phyloP scores from a whole-genome alignment of 2,329 filamentous ascomycete species.

The Fusarium acutatum region DNA sequence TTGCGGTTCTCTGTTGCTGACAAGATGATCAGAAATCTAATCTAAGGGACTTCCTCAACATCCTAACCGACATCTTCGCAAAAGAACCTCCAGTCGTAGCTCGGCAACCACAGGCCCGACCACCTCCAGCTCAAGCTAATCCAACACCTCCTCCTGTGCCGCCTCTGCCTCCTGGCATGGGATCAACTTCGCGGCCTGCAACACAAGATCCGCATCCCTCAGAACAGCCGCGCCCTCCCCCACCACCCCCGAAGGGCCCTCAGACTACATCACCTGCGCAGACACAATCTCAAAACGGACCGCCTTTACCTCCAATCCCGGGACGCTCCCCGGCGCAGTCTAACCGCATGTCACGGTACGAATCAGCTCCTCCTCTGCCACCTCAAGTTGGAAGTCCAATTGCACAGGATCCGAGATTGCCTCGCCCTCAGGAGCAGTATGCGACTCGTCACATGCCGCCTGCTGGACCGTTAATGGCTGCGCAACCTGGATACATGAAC shows the following conservation, averaged over 20 bases:
- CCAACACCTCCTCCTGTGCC: conserved; percentile 72
- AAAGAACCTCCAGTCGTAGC: conserved; percentile 94
- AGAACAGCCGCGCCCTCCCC: conserved; percentile 52
- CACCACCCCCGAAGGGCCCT: conserved; percentile 64
- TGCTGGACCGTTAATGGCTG: conserved; percentile 12
- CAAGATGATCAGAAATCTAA: conserved; percentile 73
- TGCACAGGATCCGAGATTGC: conserved; percentile 17
- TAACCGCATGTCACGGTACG: conserved; percentile 52
- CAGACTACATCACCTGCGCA: conserved; percentile 45
- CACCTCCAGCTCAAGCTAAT: conserved; percentile 42
- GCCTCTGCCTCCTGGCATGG: conserved; percentile 73
- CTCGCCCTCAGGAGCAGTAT: conserved; percentile 26
- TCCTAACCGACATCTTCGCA: conserved; percentile 86
- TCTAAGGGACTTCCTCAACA: conserved; percentile 81
- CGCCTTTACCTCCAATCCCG: conserved; percentile 41
- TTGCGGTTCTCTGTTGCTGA: neutral
- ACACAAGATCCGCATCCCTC: conserved; percentile 46
- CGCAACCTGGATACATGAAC: conserved; percentile 31
- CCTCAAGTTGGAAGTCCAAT: conserved; percentile 40
- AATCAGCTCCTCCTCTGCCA: conserved; percentile 58
- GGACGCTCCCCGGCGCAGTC: conserved; percentile 19
- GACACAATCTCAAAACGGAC: conserved; percentile 39
- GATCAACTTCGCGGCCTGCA: conserved; percentile 49
- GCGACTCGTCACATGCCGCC: conserved; percentile 28
- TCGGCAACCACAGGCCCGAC: conserved; percentile 63